Percentiles rank a stretch among this genome's conserved stretches.
Evolutionary conservation across 2,329 filamentous ascomycete genomes (phyloP).

Genomic region (Paecilomyces sp.): DNA sequence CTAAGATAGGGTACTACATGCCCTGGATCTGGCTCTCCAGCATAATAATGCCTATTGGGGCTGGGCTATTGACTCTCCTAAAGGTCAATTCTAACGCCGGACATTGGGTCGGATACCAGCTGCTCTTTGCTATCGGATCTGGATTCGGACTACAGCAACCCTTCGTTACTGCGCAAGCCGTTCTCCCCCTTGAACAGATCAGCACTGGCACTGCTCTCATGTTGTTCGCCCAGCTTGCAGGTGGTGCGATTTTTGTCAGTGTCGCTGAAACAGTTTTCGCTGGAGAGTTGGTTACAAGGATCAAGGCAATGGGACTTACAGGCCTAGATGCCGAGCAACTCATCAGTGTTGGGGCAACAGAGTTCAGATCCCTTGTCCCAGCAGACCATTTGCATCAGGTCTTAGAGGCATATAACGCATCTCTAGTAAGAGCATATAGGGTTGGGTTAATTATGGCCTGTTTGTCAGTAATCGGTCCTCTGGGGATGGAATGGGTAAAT

Average conservation of each 20-base stretch:
- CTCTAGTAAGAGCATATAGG: background rate
- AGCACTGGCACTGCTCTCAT: conserved; percentile 17
- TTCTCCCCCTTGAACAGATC: conserved; percentile 19
- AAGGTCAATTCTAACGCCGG: background rate
- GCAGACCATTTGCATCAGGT: background rate
- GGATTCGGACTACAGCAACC: conserved; percentile 9
- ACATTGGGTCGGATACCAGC: background rate
- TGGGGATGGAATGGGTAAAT: conserved; percentile 2
- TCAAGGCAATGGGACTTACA: background rate
- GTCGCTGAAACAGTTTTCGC: conserved; percentile 22
- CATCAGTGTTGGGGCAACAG: background rate
- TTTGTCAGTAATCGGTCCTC: background rate
- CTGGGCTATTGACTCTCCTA: background rate
- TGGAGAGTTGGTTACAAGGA: background rate
- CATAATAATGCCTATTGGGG: background rate
- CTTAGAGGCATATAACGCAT: conserved; percentile 1
- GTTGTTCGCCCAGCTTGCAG: conserved; percentile 14
- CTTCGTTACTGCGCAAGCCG: conserved; percentile 13
- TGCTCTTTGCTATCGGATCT: background rate
- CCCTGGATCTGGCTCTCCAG: background rate
- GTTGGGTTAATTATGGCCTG: conserved; percentile 2
- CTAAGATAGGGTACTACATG: background rate
- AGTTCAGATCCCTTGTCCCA: background rate
- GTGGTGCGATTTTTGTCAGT: conserved; percentile 23
- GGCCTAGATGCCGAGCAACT: background rate